A percentile compares a stretch with the other conserved stretches of the same genome.
phyloP scores from a whole-genome alignment of 2,329 filamentous ascomycete genomes.

The Penicillium sumatraense region DNA sequence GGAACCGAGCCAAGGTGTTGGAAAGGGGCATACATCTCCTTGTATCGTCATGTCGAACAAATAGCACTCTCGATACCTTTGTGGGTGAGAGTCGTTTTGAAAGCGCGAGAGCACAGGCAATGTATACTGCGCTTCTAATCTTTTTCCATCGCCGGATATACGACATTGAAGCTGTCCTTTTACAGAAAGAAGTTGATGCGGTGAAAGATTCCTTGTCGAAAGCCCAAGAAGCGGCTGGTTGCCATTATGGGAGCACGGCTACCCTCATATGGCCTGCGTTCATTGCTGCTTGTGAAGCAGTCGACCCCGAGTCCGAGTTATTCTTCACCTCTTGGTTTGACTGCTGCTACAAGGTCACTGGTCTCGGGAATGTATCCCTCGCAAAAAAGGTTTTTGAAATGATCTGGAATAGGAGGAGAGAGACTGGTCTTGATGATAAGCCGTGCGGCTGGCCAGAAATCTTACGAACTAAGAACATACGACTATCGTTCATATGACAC shows the following conservation, averaged over 20 bases:
- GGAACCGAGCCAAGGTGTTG: conserved; percentile 17
- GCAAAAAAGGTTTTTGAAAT: conserved; percentile 18
- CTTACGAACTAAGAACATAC: conserved; percentile 18
- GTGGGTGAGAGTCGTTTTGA: neutral
- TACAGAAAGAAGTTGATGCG: conserved; percentile 13
- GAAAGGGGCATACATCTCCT: conserved; percentile 20
- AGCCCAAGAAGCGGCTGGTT: conserved; percentile 2
- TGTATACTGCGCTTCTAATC: conserved; percentile 21
- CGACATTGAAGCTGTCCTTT: conserved; percentile 16
- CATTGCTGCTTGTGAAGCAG: conserved; percentile 25
- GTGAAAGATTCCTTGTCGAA: conserved; percentile 9
- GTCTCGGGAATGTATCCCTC: conserved; percentile 15
- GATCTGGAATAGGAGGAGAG: conserved; percentile 16
- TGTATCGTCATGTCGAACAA: neutral
- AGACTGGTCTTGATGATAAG: conserved; percentile 2
- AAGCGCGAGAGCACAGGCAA: conserved; percentile 12
- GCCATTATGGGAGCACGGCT: conserved; percentile 8
- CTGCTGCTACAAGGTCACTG: conserved; percentile 10
- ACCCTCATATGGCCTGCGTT: conserved; percentile 26
- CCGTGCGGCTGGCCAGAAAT: conserved; percentile 20
- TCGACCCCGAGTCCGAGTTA: conserved; percentile 8
- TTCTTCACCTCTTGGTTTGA: conserved; percentile 24
- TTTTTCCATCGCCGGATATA: conserved; percentile 25
- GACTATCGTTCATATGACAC: conserved; percentile 19
- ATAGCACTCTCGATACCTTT: neutral